phyloP scores from a whole-genome alignment of 768 basidiomycete species.

The Nidula microcarpa region DNA sequence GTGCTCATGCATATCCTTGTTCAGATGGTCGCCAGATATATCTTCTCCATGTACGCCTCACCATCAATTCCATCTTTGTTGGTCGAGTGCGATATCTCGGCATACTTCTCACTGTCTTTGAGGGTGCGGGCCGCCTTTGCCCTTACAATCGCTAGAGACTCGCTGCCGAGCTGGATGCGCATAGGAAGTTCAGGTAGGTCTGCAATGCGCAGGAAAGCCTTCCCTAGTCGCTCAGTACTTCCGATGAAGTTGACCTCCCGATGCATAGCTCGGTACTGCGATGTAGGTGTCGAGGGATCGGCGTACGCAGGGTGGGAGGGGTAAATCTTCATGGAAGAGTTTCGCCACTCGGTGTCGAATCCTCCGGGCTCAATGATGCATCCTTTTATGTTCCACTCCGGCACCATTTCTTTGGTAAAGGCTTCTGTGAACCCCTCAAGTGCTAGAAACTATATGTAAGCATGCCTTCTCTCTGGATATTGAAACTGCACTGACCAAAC shows the following conservation, averaged over 20 bases:
- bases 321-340: conserved; percentile 6
- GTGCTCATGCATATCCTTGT: neutral
- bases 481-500: neutral
- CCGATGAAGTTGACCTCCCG: conserved; percentile 4
- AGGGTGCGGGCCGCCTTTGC: conserved; percentile 26
- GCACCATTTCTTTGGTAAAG: conserved; percentile 29
- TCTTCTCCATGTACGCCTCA: neutral
- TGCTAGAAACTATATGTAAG: neutral
- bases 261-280: conserved; percentile 2
- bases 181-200: conserved; percentile 12
- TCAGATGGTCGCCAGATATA: neutral
- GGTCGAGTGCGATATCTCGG: conserved; percentile 25
- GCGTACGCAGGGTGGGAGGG: conserved; percentile 18
- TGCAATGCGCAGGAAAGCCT: conserved; percentile 9
- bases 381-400: conserved; percentile 35
- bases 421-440: conserved; percentile 4
- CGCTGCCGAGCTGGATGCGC: conserved; percentile 17
- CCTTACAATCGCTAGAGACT: conserved; percentile 11
- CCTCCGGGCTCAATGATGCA: conserved; percentile 17
- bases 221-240: conserved; percentile 11
- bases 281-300: conserved; percentile 9
- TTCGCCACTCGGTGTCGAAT: conserved; percentile 17
- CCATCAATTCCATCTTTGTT: neutral
- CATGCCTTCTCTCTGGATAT: conserved; percentile 10
- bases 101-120: conserved; percentile 32